Base-by-base conservation (phyloP, 345 rosid genomes). In the Eucalyptus pauciflora region DNA sequence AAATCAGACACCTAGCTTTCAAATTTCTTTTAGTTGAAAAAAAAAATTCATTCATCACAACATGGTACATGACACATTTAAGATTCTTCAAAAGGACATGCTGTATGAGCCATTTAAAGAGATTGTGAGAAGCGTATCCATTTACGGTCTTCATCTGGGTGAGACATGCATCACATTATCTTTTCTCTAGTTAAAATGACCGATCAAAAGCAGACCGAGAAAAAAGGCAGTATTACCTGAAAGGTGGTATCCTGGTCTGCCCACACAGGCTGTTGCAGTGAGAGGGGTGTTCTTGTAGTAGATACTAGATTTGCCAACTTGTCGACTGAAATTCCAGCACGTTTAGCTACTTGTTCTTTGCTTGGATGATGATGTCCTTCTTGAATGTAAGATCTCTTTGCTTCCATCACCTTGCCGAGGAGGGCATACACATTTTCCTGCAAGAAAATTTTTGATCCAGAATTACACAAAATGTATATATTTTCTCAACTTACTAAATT, bases 191-290 rank as follows among this genome's bases (percentile, higher is more conserved):
- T 86, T 51, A 27, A 86, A 52, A 50, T 31, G 29, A 87, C 50
- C 41, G 3, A 27, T 24, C 46, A 33, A 71, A 85, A 46, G 71
- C 67, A 20, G 51, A 76, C 25, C 33, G 69, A 50, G 86, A 16
- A 51, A 85, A 15, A 60, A 54, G 29, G 20, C 37, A 45, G 37
- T 50, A 45, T 88, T 95, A 96, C 99, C 96, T 97, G 96, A 89
- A 87, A 95, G 45, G 98, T 96, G 85, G 94, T 95, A 67, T 90
- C 94, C 90, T 95, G 97, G 91, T 95, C 98, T 79, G 94, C 27
- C 97, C 98, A 96, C 86, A 96, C 94, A 85, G 96, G 91, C 52
- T 93, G 96, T 90, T 97, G 97, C 93, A 96, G 88, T 50, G 99
- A 97, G 41, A 93, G 89, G 46, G 99, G 98, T 69, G 87, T 90